phyloP scores from a whole-genome alignment of 306 rosid species.

The Comarum palustre region DNA sequence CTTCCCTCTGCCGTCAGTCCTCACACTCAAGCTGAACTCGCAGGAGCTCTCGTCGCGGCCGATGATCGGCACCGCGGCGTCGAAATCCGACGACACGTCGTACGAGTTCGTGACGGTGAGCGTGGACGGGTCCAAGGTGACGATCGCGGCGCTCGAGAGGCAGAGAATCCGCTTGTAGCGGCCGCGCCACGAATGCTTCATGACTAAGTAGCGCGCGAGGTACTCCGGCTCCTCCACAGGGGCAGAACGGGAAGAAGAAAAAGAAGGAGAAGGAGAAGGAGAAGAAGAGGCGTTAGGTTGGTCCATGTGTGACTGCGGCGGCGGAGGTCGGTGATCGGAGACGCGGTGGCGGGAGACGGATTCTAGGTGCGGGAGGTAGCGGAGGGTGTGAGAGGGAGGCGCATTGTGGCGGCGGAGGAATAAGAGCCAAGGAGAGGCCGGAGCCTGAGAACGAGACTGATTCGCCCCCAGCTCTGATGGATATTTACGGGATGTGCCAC shows the following conservation, averaged over 20 bases:
- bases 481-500: constrained; percentile 35
- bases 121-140: constrained; percentile 81
- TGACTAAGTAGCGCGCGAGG: constrained; percentile 72
- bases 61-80: constrained; percentile 60
- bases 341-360: constrained; percentile 57
- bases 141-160: constrained; percentile 52
- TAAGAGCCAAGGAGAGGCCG: constrained; percentile 69
- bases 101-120: constrained; percentile 82
- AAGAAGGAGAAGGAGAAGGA: constrained; percentile 18
- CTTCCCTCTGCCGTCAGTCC: constrained; percentile 95
- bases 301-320: constrained; percentile 38
- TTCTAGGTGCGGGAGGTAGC: constrained; percentile 59
- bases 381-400: constrained; percentile 79
- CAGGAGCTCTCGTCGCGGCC: constrained; percentile 80
- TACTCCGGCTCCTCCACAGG: constrained; percentile 80
- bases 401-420: constrained; percentile 67
- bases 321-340: constrained; percentile 29
- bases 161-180: constrained; percentile 93
- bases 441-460: constrained; percentile 85
- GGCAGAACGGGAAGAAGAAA: constrained; percentile 20
- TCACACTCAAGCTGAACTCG: constrained; percentile 71
- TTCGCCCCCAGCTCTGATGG: constrained; percentile 97
- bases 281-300: constrained; percentile 4
- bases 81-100: constrained; percentile 65
- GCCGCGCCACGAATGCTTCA: constrained; percentile 99